Evolutionary conservation across 805 yeast species (phyloP).

Genomic region (Scheffersomyces lignosus): DNA sequence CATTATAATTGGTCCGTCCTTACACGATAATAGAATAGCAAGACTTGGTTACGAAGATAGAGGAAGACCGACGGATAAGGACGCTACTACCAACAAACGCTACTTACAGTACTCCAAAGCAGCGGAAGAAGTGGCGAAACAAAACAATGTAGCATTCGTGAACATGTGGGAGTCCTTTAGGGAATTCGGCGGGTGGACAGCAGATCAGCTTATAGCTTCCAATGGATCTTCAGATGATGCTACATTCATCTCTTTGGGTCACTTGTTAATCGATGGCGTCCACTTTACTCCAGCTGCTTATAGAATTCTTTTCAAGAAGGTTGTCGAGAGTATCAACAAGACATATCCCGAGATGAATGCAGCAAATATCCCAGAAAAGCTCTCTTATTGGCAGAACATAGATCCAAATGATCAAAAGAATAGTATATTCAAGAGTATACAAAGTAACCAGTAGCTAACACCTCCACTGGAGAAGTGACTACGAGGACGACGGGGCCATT

Average conservation of each 20-base stretch:
- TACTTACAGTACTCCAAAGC: constrained; percentile 53
- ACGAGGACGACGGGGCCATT: no score
- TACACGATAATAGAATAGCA: constrained; percentile 43
- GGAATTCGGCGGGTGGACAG: constrained; percentile 29
- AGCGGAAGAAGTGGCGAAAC: constrained; percentile 44
- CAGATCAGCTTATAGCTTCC: constrained; percentile 44
- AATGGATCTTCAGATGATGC: constrained; percentile 4
- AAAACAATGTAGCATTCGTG: constrained; percentile 55
- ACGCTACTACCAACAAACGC: constrained; percentile 38
- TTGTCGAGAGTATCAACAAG: constrained; percentile 37
- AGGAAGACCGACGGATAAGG: constrained; percentile 19
- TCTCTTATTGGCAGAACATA: constrained; percentile 44
- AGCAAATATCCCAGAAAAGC: constrained; percentile 31
- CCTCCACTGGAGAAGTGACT: no score
- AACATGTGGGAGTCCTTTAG: constrained; percentile 51
- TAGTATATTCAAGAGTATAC: constrained; percentile 4
- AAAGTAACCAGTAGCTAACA: no score
- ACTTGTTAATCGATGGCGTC: constrained; percentile 49
- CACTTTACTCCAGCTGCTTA: constrained; percentile 58
- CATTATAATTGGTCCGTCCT: constrained; percentile 63
- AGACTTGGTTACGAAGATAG: constrained; percentile 17
- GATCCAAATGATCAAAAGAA: constrained; percentile 9
- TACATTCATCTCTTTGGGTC: constrained; percentile 10
- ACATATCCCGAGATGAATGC: constrained; percentile 52
- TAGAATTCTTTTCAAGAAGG: constrained; percentile 44